These are phyloP conservation scores for Blastobotrys buckinghamii DNA, from an alignment of 1,139 yeast species.

Conservation along the genomic window DNA sequence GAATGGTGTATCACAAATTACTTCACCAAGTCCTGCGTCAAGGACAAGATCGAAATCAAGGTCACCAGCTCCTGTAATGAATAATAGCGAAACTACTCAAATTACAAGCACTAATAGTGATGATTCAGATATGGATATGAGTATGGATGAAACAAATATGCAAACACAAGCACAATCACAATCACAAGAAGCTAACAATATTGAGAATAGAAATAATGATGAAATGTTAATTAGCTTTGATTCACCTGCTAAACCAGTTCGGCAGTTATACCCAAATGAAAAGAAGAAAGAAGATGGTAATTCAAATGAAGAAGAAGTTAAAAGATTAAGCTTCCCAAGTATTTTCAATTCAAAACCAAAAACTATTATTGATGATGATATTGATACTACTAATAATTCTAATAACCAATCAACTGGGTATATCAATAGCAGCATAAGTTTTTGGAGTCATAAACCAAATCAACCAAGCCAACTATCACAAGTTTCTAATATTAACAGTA, in stretches of 20 bases:
- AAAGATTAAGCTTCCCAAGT: constrained; percentile 11
- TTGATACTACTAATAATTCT: neutral
- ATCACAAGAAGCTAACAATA: neutral
- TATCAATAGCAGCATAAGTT: neutral
- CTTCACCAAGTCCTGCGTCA: constrained; percentile 9
- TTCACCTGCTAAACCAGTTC: constrained; percentile 14
- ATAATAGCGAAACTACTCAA: neutral
- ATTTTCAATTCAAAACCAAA: constrained; percentile 8
- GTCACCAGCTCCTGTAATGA: neutral
- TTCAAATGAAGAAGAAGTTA: neutral
- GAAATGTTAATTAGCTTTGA: constrained; percentile 19
- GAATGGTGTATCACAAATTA: neutral
- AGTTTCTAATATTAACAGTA: neutral
- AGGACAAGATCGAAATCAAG: constrained; percentile 10
- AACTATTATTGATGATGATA: neutral
- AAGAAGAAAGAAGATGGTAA: neutral
- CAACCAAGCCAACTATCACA: constrained; percentile 13
- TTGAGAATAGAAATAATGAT: constrained; percentile 4
- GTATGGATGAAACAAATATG: neutral
- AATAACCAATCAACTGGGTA: neutral
- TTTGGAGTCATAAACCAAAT: constrained; percentile 6
- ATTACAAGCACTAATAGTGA: neutral
- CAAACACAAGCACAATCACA: neutral
- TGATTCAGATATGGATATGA: constrained; percentile 8
- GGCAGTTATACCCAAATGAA: constrained; percentile 3